Base-by-base conservation (phyloP, 2,329 filamentous ascomycete species). In the Nigrospora sphaerica region DNA sequence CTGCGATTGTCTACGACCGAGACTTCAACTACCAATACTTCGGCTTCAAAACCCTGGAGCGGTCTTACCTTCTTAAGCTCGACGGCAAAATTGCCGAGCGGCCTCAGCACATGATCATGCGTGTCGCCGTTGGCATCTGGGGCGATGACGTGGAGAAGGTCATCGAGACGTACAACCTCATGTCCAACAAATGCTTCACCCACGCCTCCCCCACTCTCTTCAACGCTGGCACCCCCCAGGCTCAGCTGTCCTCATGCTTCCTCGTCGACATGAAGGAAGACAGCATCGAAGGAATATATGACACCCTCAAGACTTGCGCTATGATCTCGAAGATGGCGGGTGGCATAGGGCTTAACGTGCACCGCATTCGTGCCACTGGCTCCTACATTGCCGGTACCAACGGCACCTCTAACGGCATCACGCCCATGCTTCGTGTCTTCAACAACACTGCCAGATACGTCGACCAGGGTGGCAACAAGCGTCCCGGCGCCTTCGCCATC, bases 11-110 rank as follows among this genome's bases (percentile, higher is more conserved):
- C 60, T 98, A 97, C 62, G 93, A 98, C 73, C 87, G 93, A 58
- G 93, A 98, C 67, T 98, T 98, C 80, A 96, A 97, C 80, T 98
- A 98, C 77, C 93, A 98, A 75, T 98, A 95, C 75, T 98, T 98
- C 62, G 93, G 93, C 54, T 98, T 98, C 83, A 98, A 98, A 81
- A 98, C 93, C 9, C 77, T 98, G 35, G 93, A 98, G 77, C 85
- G 93, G 50, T 98, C 93, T 62, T 98, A 98, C 64, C 85, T 98
- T 44, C 84, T 98, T 57, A 91, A 95, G 65, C 86, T 97, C 55
- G 81, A 96, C 60, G 91, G 90, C 66, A 95, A 96, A 73, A 89
- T 97, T 63, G 92, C 91, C 44, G 93, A 98, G 75, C 84, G 93
- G 61, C 93, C 93, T 39, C 93, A 98, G 72, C 93, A 98, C 74